Base-by-base conservation (phyloP, 139 green algal species). In the Volvox africanus region DNA sequence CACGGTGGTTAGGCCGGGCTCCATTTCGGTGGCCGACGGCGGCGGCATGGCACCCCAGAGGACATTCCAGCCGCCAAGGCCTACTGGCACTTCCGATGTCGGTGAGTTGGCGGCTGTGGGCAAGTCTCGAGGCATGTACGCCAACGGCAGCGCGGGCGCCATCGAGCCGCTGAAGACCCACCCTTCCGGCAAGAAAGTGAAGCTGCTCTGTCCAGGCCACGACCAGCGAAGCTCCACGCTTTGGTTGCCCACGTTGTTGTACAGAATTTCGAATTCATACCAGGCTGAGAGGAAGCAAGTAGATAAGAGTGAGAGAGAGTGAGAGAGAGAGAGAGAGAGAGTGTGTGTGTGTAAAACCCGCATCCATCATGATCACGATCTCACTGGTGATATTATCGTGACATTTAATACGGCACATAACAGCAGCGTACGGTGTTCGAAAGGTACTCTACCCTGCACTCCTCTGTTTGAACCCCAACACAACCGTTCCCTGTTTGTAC, bases 231-330 rank as follows among this genome's bases (percentile, higher is more conserved):
- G 37, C 20, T 69, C 79, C 9, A 85, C 11, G 22, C 9, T 22
- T 19, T 85, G 14, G 71, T 33, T 79, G 22, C 14, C 18, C 17
- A 16, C 16, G 79, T 69, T 69, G 37, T 13, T 19, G 79, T 69
- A 69, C 20, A 67, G 79, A 44, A 85, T 21, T 50, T 85, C 79
- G 9, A 85, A 85, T 9, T 69, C 44, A 22, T 71, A 85, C 37
- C 44, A 85, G 12, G 21, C 79, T 85, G 79, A 5, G 30, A 32
- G 2, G 1, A 2, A 35, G 24, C 2, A 36, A 80, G 2, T 2
- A 22, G 21, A 80, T 3, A 36, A 19, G 73, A 33, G 28, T 14
- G 35, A 32, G 30, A 61, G 2, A 36, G 9, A 61, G 21, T 9
- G 65, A 73, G 5, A 33, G 28, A 32, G 35, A 32, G 30, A 61